Evolutionary conservation across 2,329 filamentous ascomycete genomes (phyloP).

Genomic region (Chaetothyriales sp.): DNA sequence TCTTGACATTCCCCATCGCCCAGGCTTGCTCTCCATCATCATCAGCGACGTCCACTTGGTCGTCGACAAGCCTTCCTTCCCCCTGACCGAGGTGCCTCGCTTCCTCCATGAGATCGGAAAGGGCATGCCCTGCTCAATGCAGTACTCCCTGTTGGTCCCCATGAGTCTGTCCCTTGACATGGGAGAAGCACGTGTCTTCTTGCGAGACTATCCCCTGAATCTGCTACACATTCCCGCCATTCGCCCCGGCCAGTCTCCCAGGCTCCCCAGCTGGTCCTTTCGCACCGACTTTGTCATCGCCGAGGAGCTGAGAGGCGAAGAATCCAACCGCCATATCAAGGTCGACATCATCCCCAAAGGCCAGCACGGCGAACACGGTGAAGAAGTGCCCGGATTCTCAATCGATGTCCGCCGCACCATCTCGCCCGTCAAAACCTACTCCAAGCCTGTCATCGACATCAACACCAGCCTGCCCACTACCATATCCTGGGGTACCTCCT

Average conservation of each 20-base stretch:
- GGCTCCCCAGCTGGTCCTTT: conserved; percentile 68
- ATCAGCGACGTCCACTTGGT: conserved; percentile 74
- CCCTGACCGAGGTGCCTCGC: conserved; percentile 62
- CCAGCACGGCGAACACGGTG: conserved; percentile 40
- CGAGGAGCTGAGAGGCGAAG: conserved; percentile 72
- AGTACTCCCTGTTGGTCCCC: conserved; percentile 78
- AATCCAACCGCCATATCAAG: conserved; percentile 66
- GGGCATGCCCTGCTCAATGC: conserved; percentile 82
- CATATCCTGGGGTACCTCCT: conserved; percentile 94
- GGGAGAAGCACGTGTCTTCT: conserved; percentile 72
- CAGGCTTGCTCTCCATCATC: conserved; percentile 64
- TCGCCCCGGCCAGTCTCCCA: conserved; percentile 62
- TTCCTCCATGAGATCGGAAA: conserved; percentile 89
- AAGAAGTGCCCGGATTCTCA: conserved; percentile 52
- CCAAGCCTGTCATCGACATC: conserved; percentile 80
- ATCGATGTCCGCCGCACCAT: conserved; percentile 84
- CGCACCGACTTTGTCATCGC: conserved; percentile 89
- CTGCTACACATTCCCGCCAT: conserved; percentile 79
- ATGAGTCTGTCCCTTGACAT: conserved; percentile 82
- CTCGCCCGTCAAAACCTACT: conserved; percentile 90
- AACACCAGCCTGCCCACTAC: conserved; percentile 84
- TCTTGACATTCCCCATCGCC: conserved; percentile 69
- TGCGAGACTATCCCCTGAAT: conserved; percentile 88
- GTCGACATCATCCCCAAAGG: conserved; percentile 72
- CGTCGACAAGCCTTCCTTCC: conserved; percentile 87